These are phyloP conservation scores for Penicillium pulvis DNA, from an alignment of 495 filamentous ascomycete genomes.

Conservation along the genomic window DNA sequence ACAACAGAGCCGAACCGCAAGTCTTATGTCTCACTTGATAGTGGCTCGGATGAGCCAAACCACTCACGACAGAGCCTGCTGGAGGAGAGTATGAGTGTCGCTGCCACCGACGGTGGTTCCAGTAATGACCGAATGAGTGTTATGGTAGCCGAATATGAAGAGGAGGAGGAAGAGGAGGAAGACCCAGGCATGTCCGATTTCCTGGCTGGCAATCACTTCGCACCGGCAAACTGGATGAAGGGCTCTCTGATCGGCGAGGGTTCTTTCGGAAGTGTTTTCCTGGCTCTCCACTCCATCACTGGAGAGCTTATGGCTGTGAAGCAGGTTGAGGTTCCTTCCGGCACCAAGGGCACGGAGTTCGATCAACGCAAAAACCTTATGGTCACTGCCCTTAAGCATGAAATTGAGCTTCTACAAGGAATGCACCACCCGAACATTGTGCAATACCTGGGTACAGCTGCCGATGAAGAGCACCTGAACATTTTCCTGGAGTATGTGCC, in stretches of 20 bases:
- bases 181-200: constrained; percentile 72
- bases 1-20: constrained; percentile 77
- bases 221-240: constrained; percentile 98
- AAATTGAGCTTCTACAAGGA: constrained; percentile 91
- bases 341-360: constrained; percentile 72
- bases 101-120: constrained; percentile 63
- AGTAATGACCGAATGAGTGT: constrained; percentile 68
- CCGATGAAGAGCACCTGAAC: constrained; percentile 89
- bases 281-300: constrained; percentile 95
- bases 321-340: constrained; percentile 91
- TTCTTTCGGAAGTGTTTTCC: constrained; percentile 94
- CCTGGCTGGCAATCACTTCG: constrained; percentile 89
- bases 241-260: constrained; percentile 95
- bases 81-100: constrained; percentile 75
- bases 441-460: constrained; percentile 92
- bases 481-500: constrained; percentile 99
- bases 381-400: constrained; percentile 94
- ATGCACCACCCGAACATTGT: constrained; percentile 97
- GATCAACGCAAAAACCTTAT: constrained; percentile 95
- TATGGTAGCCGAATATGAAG: constrained; percentile 73
- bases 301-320: constrained; percentile 98
- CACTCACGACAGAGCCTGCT: constrained; percentile 70
- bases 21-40: constrained; percentile 95
- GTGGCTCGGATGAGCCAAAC: constrained; percentile 79
- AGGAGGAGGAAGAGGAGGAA: constrained; percentile 53